Evolutionary conservation across 1,284 basidiomycete species (phyloP).

Genomic region (Malassezia cuniculi): DNA sequence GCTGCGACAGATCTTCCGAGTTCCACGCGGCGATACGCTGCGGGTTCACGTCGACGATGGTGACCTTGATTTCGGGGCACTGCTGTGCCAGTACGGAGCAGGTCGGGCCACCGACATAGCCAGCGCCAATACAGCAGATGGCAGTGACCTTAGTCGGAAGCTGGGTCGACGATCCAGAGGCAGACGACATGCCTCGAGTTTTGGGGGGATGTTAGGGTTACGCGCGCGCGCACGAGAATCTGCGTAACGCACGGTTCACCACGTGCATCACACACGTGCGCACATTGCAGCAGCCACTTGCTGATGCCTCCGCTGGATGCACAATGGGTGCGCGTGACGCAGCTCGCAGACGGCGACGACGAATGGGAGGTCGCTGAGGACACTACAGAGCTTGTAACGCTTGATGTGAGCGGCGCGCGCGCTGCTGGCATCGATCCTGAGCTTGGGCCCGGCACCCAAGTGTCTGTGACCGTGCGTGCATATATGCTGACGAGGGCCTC

Average conservation of each 20-base stretch:
- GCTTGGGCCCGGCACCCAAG: constrained; percentile 4
- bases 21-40: constrained; percentile 94
- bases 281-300: background rate
- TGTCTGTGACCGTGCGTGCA: constrained; percentile 7
- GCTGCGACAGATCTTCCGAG: constrained; percentile 46
- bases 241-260: constrained; percentile 1
- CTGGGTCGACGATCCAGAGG: too few species aligned
- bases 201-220: too few species aligned
- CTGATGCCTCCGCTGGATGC: constrained; percentile 6
- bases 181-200: too few species aligned
- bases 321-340: constrained; percentile 10
- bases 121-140: constrained; percentile 63
- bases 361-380: constrained; percentile 10
- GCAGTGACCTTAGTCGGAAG: constrained; percentile 10
- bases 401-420: constrained; percentile 3
- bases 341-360: background rate
- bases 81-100: constrained; percentile 89
- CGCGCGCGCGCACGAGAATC: background rate
- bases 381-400: constrained; percentile 2
- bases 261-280: constrained; percentile 1
- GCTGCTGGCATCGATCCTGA: background rate
- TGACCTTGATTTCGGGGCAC: constrained; percentile 85
- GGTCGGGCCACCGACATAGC: constrained; percentile 69
- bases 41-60: constrained; percentile 94
- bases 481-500: constrained; percentile 5